phyloP scores from a whole-genome alignment of 148 eudicot species.

The Rheum nobile region DNA sequence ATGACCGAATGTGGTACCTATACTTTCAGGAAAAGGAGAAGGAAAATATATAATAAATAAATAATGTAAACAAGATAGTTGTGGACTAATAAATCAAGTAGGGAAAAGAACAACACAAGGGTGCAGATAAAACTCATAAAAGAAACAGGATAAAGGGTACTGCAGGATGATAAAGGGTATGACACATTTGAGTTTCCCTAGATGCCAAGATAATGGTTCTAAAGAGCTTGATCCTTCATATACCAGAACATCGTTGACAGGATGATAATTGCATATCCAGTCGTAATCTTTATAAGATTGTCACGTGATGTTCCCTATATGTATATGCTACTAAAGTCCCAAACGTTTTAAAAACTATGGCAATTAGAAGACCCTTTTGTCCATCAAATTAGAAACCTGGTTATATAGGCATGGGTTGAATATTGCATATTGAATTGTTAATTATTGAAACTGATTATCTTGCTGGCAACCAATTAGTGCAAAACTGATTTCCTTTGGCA shows the following conservation, averaged over 20 bases:
- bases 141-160: not conserved
- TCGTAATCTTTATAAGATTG: no score
- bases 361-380: no score
- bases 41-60: not conserved
- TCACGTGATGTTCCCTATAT: no score
- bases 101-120: not conserved
- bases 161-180: not conserved
- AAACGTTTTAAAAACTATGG: no score
- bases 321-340: no score
- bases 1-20: slow-evolving; percentile 69
- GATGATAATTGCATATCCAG: no score
- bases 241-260: not conserved
- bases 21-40: slow-evolving; percentile 13
- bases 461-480: no score
- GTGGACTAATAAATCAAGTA: not conserved
- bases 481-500: no score
- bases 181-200: not conserved
- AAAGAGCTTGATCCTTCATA: not conserved
- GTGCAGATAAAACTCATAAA: not conserved
- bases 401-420: no score
- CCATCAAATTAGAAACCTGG: no score
- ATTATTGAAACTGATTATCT: no score
- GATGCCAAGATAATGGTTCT: not conserved
- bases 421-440: no score
- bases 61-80: not conserved